phyloP scores from a whole-genome alignment of 371 early-diverging fungal genomes.

The Rhizopus stolonifer region DNA sequence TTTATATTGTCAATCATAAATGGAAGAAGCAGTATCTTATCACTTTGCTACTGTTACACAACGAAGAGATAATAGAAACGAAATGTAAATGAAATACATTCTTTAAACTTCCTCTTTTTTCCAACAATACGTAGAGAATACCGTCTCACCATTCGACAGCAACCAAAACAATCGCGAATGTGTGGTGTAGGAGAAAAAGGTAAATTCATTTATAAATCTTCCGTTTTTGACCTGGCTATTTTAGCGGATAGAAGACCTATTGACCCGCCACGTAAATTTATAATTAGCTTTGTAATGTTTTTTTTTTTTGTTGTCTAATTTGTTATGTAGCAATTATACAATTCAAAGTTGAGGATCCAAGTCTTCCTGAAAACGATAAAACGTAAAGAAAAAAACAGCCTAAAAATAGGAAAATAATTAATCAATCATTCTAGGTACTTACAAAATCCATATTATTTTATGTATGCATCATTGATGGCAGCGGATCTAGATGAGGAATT shows the following conservation, averaged over 20 bases:
- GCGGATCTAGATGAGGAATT: slow-evolving; percentile 69
- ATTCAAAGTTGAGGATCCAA: slow-evolving; percentile 63
- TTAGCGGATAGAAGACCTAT: slow-evolving; percentile 91
- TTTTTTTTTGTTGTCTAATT: background rate
- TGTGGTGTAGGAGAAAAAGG: slow-evolving; percentile 93
- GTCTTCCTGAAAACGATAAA: slow-evolving; percentile 31
- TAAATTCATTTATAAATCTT: slow-evolving; percentile 17
- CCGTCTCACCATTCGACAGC: slow-evolving; percentile 78
- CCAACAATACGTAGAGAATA: slow-evolving; percentile 50
- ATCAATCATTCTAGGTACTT: slow-evolving; percentile 52
- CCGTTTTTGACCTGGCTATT: background rate
- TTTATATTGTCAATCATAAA: slow-evolving; percentile 14
- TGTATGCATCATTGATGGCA: slow-evolving; percentile 78
- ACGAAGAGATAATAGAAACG: slow-evolving; percentile 53
- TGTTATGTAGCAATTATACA: slow-evolving; percentile 70
- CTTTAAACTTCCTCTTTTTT: background rate
- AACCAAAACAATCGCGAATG: slow-evolving; percentile 92
- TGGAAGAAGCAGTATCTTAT: slow-evolving; percentile 57
- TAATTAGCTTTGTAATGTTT: background rate
- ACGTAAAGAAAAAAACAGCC: slow-evolving; percentile 23
- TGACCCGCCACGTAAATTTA: slow-evolving; percentile 79
- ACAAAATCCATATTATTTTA: slow-evolving; percentile 86
- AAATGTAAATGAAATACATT: slow-evolving; percentile 39
- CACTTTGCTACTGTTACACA: slow-evolving; percentile 61
- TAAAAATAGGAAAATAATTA: background rate